These are phyloP conservation scores for Colletotrichum tropicicola DNA, from an alignment of 2,329 filamentous ascomycete species.

Conservation along the genomic window DNA sequence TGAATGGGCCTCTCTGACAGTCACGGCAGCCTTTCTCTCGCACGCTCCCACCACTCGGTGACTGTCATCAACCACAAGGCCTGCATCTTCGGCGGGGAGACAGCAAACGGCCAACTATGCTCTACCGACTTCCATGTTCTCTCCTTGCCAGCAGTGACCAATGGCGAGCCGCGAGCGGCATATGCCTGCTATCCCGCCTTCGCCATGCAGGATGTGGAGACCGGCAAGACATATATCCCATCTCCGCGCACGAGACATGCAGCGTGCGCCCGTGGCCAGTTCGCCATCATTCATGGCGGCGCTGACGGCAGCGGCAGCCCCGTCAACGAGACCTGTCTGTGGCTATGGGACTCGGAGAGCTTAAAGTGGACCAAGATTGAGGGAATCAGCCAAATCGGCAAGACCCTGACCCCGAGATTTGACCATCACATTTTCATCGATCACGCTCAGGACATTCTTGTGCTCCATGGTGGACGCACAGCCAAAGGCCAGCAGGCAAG, in stretches of 20 bases:
- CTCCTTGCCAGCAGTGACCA: slow-evolving; percentile 54
- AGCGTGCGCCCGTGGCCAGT: slow-evolving; percentile 42
- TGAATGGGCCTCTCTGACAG: neutral
- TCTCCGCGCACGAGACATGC: slow-evolving; percentile 44
- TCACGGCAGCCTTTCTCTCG: slow-evolving; percentile 44
- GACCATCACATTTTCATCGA: slow-evolving; percentile 47
- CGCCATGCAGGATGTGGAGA: slow-evolving; percentile 35
- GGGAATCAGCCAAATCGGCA: slow-evolving; percentile 41
- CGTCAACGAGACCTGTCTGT: slow-evolving; percentile 44
- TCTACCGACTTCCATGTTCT: slow-evolving; percentile 61
- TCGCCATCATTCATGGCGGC: slow-evolving; percentile 47
- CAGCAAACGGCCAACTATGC: slow-evolving; percentile 47
- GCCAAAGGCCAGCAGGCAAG: slow-evolving; percentile 44
- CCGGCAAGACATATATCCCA: slow-evolving; percentile 40
- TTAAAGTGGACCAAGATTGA: slow-evolving; percentile 44
- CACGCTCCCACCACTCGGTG: slow-evolving; percentile 59
- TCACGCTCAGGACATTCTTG: slow-evolving; percentile 55
- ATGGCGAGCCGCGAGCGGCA: slow-evolving; percentile 32
- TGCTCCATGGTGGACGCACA: slow-evolving; percentile 57
- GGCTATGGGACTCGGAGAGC: slow-evolving; percentile 47
- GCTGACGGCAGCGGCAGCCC: slow-evolving; percentile 38
- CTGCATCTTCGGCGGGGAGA: slow-evolving; percentile 64
- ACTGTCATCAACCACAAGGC: slow-evolving; percentile 61
- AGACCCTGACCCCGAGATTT: slow-evolving; percentile 38
- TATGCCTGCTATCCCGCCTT: slow-evolving; percentile 45